Conservation (phyloP, 768 basidiomycete species). For the Dacryopinax spathularia region DNA sequence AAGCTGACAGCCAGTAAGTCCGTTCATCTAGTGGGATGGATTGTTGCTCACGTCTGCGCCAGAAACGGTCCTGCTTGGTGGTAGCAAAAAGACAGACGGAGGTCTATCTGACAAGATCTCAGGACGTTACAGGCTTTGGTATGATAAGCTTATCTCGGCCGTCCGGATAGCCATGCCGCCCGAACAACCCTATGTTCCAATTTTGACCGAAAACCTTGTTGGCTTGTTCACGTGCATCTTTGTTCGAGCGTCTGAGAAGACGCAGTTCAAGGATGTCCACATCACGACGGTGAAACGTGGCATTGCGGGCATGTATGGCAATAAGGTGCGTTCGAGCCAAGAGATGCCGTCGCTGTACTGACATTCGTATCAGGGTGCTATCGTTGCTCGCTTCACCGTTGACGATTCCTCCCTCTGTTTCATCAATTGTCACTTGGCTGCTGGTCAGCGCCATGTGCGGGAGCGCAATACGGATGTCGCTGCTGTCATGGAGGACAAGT, state of each 20-base stretch:
- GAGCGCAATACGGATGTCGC: conserved; percentile 78
- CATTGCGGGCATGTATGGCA: conserved; percentile 85
- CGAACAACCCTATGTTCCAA: conserved; percentile 60
- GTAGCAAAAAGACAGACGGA: conserved; percentile 50
- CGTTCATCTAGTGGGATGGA: not conserved
- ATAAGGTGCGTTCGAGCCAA: conserved; percentile 50
- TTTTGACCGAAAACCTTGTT: conserved; percentile 78
- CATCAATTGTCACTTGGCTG: conserved; percentile 95
- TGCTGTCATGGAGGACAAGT: conserved; percentile 70
- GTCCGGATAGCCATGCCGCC: conserved; percentile 62
- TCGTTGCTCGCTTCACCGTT: conserved; percentile 75
- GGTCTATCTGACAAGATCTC: conserved; percentile 72
- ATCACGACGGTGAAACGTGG: conserved; percentile 83
- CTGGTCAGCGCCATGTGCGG: conserved; percentile 71
- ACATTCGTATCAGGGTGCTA: conserved; percentile 50
- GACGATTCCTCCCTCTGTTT: conserved; percentile 90
- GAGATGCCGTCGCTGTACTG: not conserved
- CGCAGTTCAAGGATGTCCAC: conserved; percentile 46
- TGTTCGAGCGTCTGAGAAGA: conserved; percentile 50
- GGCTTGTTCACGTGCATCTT: conserved; percentile 73
- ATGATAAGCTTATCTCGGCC: conserved; percentile 58
- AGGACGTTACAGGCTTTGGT: conserved; percentile 75
- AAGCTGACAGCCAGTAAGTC: conserved; percentile 64
- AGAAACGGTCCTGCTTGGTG: conserved; percentile 72
- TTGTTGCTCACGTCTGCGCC: not conserved